phyloP scores from a whole-genome alignment of 1,284 basidiomycete species.

The Irpex sp. region DNA sequence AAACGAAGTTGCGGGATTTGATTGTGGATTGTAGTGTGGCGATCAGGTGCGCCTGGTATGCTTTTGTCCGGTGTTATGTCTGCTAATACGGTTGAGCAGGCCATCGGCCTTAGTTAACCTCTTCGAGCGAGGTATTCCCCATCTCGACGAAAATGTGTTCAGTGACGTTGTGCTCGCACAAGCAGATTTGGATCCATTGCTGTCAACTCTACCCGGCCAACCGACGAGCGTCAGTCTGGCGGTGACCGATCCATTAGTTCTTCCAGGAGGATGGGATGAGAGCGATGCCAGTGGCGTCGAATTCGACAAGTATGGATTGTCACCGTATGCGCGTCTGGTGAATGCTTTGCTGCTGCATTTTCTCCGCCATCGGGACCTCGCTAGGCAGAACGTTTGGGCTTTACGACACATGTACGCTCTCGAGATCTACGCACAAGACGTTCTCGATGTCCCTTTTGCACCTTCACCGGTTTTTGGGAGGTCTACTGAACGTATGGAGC shows the following conservation, averaged over 20 bases:
- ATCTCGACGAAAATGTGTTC: slow-evolving; percentile 27
- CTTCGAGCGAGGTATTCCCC: neutral
- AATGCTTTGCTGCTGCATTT: slow-evolving; percentile 60
- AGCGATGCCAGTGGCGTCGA: slow-evolving; percentile 10
- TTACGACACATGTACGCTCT: slow-evolving; percentile 61
- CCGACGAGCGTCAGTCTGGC: slow-evolving; percentile 57
- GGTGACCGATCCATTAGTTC: slow-evolving; percentile 61
- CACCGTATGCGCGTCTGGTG: slow-evolving; percentile 63
- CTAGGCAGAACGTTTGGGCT: slow-evolving; percentile 59
- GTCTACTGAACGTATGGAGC: slow-evolving; percentile 31
- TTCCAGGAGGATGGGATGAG: slow-evolving; percentile 32
- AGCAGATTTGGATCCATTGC: slow-evolving; percentile 43
- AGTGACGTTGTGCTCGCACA: slow-evolving; percentile 51
- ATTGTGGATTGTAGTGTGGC: slow-evolving; percentile 31
- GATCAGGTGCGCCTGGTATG: slow-evolving; percentile 14
- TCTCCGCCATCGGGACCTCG: slow-evolving; percentile 56
- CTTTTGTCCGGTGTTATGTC: neutral
- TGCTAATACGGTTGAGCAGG: neutral
- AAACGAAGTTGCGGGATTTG: slow-evolving; percentile 37
- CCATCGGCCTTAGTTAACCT: slow-evolving; percentile 11
- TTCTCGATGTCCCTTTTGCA: slow-evolving; percentile 44
- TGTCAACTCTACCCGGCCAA: slow-evolving; percentile 43
- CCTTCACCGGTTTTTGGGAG: slow-evolving; percentile 47
- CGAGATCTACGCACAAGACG: slow-evolving; percentile 55
- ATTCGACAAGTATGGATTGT: slow-evolving; percentile 50